Evolutionary conservation across 768 basidiomycete species (phyloP), one percentile per base, ranked within the genome.

Genomic region (Asterophora parasitica): DNA sequence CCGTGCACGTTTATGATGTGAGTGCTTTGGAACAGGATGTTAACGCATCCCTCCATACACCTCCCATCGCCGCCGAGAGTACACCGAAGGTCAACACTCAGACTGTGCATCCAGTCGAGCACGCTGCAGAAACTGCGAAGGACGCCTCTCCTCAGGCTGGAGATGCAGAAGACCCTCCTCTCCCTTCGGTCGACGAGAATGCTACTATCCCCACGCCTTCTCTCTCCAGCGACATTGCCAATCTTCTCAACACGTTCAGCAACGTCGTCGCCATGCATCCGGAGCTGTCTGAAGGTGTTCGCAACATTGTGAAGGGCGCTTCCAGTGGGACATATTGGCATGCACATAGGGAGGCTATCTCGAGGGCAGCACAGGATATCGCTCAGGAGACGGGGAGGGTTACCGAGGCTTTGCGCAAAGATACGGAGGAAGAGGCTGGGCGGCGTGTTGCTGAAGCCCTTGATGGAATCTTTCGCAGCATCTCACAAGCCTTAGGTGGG

Each of bases 271-370:
- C 76, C 0, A 62, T 77, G 4, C 85, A 90, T 55, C 88, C 88
- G 4, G 86, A 91, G 52, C 63, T 91, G 9, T 76, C 83, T 3
- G 82, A 85, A 46, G 76, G 75, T 36, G 60, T 91, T 47, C 81
- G 79, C 48, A 82, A 77, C 58, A 77, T 91, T 28, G 61, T 81
- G 37, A 68, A 69, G 42, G 86, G 89, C 54, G 70, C 82, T 4
- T 69, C 74, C 4, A 78, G 69, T 42, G 88, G 86, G 17, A 69
- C 75, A 7, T 90, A 91, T 59, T 91, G 85, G 86, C 62, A 68
- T 30, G 63, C 73, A 23, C 84, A 88, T 56, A 77, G 82, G 40
- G 76, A 77, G 7, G 67, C 76, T 2, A 63, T 88, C 36, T 74
- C 79, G 7, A 76, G 77, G 16, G 78, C 81, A 15, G 81, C 79